A percentile compares a stretch with the other conserved stretches of the same genome.
These are phyloP conservation scores for Auricularia heimuer DNA, from an alignment of 768 basidiomycete species.

Conservation along the genomic window DNA sequence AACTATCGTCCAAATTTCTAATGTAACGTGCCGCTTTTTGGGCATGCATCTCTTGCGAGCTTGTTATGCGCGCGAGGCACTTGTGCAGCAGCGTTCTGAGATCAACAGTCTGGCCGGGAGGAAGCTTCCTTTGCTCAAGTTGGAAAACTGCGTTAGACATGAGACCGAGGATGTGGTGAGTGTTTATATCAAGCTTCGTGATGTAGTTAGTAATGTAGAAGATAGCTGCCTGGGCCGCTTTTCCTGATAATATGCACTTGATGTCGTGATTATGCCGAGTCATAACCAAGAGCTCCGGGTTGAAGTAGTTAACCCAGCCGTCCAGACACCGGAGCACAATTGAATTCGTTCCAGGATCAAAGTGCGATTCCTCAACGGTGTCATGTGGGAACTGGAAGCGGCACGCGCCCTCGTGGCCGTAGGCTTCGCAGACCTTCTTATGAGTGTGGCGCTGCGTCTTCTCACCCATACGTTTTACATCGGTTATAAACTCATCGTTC, in stretches of 20 bases:
- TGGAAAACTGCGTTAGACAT: constrained; percentile 18
- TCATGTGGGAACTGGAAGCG: constrained; percentile 25
- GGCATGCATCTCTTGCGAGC: constrained; percentile 25
- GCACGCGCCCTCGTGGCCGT: constrained; percentile 19
- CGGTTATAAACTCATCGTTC: constrained; percentile 9
- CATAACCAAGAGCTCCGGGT: constrained; percentile 25
- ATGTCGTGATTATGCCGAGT: constrained; percentile 27
- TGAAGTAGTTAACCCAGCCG: constrained; percentile 22
- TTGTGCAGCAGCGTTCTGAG: constrained; percentile 21
- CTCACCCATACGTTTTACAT: constrained; percentile 17
- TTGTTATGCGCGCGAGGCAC: constrained; percentile 21
- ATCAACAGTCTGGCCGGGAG: constrained; percentile 1
- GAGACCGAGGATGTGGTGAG: constrained; percentile 18
- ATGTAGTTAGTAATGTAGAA: constrained; percentile 29
- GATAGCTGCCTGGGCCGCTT: constrained; percentile 26
- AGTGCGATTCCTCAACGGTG: constrained; percentile 20
- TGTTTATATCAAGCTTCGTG: constrained; percentile 23
- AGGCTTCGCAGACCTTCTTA: constrained; percentile 21
- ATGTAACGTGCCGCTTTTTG: constrained; percentile 27
- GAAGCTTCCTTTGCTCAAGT: neutral
- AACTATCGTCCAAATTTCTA: constrained; percentile 15
- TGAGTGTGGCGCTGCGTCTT: constrained; percentile 15
- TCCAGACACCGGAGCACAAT: constrained; percentile 21
- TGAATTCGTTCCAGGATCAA: constrained; percentile 23
- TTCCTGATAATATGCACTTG: constrained; percentile 26